These are phyloP conservation scores for Mallotus japonicus DNA, from an alignment of 441 rosid genomes.

Conservation along the genomic window DNA sequence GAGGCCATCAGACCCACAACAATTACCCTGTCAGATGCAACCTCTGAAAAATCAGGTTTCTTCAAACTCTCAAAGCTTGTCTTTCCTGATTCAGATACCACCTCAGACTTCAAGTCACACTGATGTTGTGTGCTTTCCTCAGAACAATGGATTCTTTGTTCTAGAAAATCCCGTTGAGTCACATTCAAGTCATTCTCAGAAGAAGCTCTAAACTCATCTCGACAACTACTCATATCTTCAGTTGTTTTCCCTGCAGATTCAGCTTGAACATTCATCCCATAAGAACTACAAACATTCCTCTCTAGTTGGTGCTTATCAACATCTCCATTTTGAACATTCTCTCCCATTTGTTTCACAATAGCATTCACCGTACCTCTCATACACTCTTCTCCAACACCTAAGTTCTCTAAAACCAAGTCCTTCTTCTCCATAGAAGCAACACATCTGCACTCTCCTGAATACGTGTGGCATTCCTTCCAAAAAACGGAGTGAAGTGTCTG, in stretches of 20 bases:
- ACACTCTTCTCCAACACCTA: conserved; percentile 14
- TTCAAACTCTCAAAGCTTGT: background rate
- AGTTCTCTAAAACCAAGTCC: conserved; percentile 19
- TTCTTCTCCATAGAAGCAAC: conserved; percentile 19
- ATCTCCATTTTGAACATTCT: conserved; percentile 13
- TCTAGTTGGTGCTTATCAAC: conserved; percentile 16
- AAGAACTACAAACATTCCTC: conserved; percentile 6
- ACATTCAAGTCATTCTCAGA: conserved; percentile 16
- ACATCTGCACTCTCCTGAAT: conserved; percentile 19
- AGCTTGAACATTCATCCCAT: conserved; percentile 13
- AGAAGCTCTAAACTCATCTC: conserved; percentile 18
- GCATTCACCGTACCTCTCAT: conserved; percentile 10
- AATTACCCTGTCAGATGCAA: conserved; percentile 18
- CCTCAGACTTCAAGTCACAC: conserved; percentile 12
- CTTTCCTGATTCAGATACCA: conserved; percentile 11
- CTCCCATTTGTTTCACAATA: conserved; percentile 16
- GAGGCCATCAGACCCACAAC: conserved; percentile 39
- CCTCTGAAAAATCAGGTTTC: conserved; percentile 13
- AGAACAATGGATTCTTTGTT: conserved; percentile 12
- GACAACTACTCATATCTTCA: conserved; percentile 11
- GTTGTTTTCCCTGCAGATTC: conserved; percentile 10
- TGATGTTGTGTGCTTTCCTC: conserved; percentile 19
- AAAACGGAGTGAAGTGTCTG: conserved; percentile 42
- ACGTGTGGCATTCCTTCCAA: conserved; percentile 42
- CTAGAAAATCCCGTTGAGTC: conserved; percentile 9